Base-by-base conservation (phyloP, 1,284 basidiomycete genomes). In the Porodaedalea pini region DNA sequence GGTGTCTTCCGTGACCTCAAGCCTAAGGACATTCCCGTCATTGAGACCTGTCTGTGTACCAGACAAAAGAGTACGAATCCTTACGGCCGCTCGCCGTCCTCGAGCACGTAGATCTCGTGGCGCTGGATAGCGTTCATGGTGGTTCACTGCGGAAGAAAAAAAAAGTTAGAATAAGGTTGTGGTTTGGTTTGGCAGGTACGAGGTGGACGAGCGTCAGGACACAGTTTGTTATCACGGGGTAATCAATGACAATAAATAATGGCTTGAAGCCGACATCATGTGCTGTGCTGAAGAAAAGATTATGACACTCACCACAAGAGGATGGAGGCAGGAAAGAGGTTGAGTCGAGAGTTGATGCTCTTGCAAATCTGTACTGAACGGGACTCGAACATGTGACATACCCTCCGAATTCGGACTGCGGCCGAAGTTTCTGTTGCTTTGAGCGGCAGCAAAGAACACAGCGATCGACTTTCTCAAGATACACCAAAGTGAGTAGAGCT, bases 1-100 rank as follows among this genome's bases (percentile, higher is more conserved):
- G 48, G 94, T 95, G 73, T 99, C 96, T 73, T 98, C 95, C 10
- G 84, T 85, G 55, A 98, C 80, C 68, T 94, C 91, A 59, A 98
- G 85, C 49, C 94, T 95, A n/a, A 67, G n/a, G 45, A 52, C 10
- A 23, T n/a, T 11, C 25, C 21, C 13, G 27, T 44, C n/a, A 40
- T 21, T n/a, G 13, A 39, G 13, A 5, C 10, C 8, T 43, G n/a
- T 43, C 15, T 47, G 17, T 29, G 4, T 13, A 2, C 17, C n/a
- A 31, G 23, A 8, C 27, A 5, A 45, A 27, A 8, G 13, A 56
- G 29, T 50, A 54, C 37, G 31, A 50, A 41, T 50, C 71, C 92
- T 77, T 78, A 96, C 92, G 84, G 79, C 75, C 90, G 90, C 77
- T 99, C 95, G 68, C 89, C 93, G 65, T 98, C 92, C 37, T 92